Evolutionary conservation across 257 asterid genomes (phyloP).

Genomic region (Rubia yunnanensis): DNA sequence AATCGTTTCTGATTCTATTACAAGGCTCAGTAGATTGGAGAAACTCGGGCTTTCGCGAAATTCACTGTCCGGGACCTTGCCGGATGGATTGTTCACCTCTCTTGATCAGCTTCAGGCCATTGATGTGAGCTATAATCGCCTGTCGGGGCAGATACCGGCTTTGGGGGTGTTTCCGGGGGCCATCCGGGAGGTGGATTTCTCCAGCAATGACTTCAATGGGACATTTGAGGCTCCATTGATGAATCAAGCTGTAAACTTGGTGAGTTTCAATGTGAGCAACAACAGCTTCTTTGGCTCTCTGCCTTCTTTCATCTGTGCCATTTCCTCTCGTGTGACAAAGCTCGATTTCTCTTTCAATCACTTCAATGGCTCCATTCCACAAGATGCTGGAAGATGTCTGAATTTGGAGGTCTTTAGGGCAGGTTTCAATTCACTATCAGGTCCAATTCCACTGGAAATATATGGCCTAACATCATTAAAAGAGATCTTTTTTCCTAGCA

Average conservation of each 20-base stretch:
- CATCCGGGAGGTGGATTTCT: conserved; percentile 38
- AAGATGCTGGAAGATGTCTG: conserved; percentile 45
- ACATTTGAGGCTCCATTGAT: conserved; percentile 35
- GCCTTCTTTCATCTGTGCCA: conserved; percentile 46
- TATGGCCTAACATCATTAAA: conserved; percentile 37
- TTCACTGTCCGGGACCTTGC: conserved; percentile 50
- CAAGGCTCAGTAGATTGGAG: conserved; percentile 51
- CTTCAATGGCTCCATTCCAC: conserved; percentile 44
- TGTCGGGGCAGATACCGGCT: conserved; percentile 31
- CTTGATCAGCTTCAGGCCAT: conserved; percentile 28
- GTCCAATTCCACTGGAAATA: conserved; percentile 53
- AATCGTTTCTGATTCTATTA: conserved; percentile 31
- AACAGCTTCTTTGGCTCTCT: conserved; percentile 64
- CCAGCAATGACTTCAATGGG: conserved; percentile 68
- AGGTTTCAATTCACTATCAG: conserved; percentile 58
- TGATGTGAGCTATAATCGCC: conserved; percentile 70
- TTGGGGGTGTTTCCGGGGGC: conserved; percentile 35
- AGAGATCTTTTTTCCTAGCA: conserved; percentile 62
- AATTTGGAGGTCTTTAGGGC: conserved; percentile 49
- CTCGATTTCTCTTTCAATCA: conserved; percentile 74
- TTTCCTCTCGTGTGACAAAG: conserved; percentile 29
- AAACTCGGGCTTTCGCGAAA: conserved; percentile 52
- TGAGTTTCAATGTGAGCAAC: conserved; percentile 55
- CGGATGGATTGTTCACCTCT: conserved; percentile 41
- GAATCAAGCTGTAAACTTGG: conserved; percentile 36